Conservation (phyloP, 345 rosid species). For the Eucalyptus fibrosa region DNA sequence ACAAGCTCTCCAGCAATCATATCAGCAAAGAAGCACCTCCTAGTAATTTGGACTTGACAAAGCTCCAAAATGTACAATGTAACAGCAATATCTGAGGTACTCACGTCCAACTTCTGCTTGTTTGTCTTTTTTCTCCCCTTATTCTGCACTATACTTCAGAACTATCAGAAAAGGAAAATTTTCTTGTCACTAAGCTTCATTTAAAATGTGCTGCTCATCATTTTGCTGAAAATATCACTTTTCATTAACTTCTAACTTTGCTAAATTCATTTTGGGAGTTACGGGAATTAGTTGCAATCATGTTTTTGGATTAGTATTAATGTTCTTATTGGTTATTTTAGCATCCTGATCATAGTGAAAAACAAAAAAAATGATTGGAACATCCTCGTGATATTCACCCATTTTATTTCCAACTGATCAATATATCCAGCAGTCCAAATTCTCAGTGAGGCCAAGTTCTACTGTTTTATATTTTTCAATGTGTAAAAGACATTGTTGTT, state of each 20-base stretch:
- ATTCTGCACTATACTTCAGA: not conserved
- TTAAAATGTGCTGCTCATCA: not conserved
- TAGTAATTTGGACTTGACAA: not conserved
- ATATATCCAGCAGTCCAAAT: not conserved
- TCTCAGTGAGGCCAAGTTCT: not conserved
- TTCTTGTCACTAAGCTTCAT: not conserved
- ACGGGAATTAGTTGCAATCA: not conserved
- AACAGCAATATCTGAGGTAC: not conserved
- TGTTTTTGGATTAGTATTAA: not conserved
- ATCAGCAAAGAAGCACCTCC: slow-evolving; percentile 14
- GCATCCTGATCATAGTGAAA: not conserved
- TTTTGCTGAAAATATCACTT: not conserved
- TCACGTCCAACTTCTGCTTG: not conserved
- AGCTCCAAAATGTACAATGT: not conserved
- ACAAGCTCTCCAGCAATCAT: slow-evolving; percentile 49
- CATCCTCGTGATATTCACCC: not conserved
- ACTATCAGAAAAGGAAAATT: not conserved
- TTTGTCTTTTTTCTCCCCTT: not conserved
- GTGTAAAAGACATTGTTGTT: not conserved
- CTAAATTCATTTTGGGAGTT: not conserved
- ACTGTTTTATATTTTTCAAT: not conserved
- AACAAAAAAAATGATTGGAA: not conserved
- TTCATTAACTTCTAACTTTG: not conserved
- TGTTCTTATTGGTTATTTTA: not conserved
- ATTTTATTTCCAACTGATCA: not conserved